A percentile compares a stretch with the other conserved stretches of the same genome.
phyloP scores from a whole-genome alignment of 1,284 basidiomycete genomes.

The Microbotryum lychnidis-dioicae region DNA sequence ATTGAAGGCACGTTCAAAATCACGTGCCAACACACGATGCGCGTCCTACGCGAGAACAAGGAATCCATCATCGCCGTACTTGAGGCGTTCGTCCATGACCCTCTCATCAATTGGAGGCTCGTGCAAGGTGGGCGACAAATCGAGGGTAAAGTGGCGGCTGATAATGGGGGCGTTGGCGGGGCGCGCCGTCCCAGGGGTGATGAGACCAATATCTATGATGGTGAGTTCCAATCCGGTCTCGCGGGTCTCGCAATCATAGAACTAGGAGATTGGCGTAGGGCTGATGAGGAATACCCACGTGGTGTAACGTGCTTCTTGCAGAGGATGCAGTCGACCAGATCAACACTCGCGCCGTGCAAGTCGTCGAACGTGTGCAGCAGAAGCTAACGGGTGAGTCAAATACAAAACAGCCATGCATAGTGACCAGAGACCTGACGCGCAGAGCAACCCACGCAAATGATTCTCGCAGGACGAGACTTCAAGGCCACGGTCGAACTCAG shows the following conservation, averaged over 20 bases:
- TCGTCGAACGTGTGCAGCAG: constrained; percentile 85
- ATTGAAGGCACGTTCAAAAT: constrained; percentile 90
- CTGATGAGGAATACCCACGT: background rate
- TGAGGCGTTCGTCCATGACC: constrained; percentile 65
- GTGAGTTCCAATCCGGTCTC: constrained; percentile 1
- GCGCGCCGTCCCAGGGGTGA: constrained; percentile 31
- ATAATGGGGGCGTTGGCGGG: constrained; percentile 34
- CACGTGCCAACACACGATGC: constrained; percentile 96
- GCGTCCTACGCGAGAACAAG: constrained; percentile 90
- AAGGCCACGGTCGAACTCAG: constrained; percentile 65
- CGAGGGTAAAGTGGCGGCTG: constrained; percentile 22
- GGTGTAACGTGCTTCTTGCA: constrained; percentile 11
- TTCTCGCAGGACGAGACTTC: constrained; percentile 69
- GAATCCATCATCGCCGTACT: constrained; percentile 96
- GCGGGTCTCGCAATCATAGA: too few relatives aligned
- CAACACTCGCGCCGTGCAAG: constrained; percentile 78
- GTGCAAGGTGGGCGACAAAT: constrained; percentile 37
- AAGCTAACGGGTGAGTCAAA: constrained; percentile 69
- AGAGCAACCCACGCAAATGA: too few relatives aligned
- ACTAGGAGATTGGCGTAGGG: constrained; percentile 39
- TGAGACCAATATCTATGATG: constrained; percentile 35
- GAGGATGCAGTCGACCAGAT: constrained; percentile 66
- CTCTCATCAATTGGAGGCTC: constrained; percentile 51
- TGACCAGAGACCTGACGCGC: background rate
- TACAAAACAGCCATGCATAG: background rate